phyloP scores from a whole-genome alignment of 1,139 yeast species.

The Yamadazyma mexicana region DNA sequence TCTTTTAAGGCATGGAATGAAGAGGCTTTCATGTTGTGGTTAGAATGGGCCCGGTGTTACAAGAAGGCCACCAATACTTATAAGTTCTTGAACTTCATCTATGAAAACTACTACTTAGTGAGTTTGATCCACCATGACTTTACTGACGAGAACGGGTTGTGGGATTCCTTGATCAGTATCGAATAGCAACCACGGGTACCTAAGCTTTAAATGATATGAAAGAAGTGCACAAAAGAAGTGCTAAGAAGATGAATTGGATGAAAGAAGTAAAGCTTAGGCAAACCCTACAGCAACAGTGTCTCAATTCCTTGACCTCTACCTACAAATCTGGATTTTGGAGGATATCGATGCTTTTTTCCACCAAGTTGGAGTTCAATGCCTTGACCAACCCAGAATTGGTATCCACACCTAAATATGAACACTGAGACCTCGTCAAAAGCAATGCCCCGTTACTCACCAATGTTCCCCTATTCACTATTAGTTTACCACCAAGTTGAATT shows the following conservation, averaged over 20 bases:
- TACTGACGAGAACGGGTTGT: slow-evolving; percentile 69
- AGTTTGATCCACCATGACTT: slow-evolving; percentile 86
- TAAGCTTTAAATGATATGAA: no score
- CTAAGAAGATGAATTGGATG: no score
- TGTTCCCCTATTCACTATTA: slow-evolving; percentile 35
- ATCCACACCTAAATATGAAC: slow-evolving; percentile 36
- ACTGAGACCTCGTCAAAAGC: slow-evolving; percentile 28
- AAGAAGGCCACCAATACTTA: slow-evolving; percentile 54
- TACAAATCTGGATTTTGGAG: slow-evolving; percentile 18
- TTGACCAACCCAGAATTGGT: slow-evolving; percentile 21
- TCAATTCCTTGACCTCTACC: no score
- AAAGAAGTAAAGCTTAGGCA: no score
- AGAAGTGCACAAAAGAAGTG: no score
- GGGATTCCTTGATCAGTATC: slow-evolving; percentile 58
- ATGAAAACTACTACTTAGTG: slow-evolving; percentile 68
- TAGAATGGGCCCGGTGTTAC: slow-evolving; percentile 88
- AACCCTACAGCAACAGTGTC: no score
- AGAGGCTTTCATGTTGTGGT: slow-evolving; percentile 89
- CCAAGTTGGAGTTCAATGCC: slow-evolving; percentile 25
- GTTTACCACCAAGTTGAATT: slow-evolving; percentile 39
- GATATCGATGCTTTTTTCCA: slow-evolving; percentile 35
- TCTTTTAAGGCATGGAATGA: slow-evolving; percentile 92
- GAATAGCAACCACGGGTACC: slow-evolving; percentile 20
- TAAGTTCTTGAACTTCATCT: slow-evolving; percentile 59
- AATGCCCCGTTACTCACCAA: slow-evolving; percentile 34